phyloP scores from a whole-genome alignment of 2,329 filamentous ascomycete genomes.

The Curvularia lunata region DNA sequence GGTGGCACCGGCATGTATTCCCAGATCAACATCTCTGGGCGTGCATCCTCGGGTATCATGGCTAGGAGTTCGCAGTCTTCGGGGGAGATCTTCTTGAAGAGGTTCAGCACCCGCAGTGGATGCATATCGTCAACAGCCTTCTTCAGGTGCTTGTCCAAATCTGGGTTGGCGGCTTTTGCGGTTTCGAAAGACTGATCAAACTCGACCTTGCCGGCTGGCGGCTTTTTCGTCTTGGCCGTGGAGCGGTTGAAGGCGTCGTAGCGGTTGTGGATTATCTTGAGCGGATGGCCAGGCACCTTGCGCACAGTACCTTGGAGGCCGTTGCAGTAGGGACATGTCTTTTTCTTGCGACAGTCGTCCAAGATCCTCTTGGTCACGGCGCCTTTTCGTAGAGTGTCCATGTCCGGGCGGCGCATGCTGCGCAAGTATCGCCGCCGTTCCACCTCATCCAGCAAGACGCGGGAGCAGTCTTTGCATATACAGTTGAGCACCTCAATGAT shows the following conservation, averaged over 20 bases:
- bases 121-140: constrained; percentile 96
- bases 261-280: constrained; percentile 94
- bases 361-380: constrained; percentile 87
- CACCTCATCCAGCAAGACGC: constrained; percentile 79
- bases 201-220: constrained; percentile 78
- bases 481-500: constrained; percentile 91
- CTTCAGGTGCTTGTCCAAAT: constrained; percentile 87
- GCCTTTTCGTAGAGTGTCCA: constrained; percentile 86
- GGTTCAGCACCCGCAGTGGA: constrained; percentile 82
- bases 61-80: constrained; percentile 91
- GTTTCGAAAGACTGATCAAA: constrained; percentile 87
- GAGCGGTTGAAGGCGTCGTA: constrained; percentile 89
- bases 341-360: constrained; percentile 86
- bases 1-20: constrained; percentile 93
- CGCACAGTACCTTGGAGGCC: constrained; percentile 89
- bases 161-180: constrained; percentile 76
- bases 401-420: constrained; percentile 77
- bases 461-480: constrained; percentile 92
- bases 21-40: constrained; percentile 98
- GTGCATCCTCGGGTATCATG: constrained; percentile 81
- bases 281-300: constrained; percentile 78
- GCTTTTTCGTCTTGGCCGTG: constrained; percentile 80
- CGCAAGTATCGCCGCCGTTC: constrained; percentile 80
- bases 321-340: constrained; percentile 79
- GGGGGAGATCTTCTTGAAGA: constrained; percentile 86